phyloP scores from a whole-genome alignment of 2,329 filamentous ascomycete species.

The Claviceps citrina region DNA sequence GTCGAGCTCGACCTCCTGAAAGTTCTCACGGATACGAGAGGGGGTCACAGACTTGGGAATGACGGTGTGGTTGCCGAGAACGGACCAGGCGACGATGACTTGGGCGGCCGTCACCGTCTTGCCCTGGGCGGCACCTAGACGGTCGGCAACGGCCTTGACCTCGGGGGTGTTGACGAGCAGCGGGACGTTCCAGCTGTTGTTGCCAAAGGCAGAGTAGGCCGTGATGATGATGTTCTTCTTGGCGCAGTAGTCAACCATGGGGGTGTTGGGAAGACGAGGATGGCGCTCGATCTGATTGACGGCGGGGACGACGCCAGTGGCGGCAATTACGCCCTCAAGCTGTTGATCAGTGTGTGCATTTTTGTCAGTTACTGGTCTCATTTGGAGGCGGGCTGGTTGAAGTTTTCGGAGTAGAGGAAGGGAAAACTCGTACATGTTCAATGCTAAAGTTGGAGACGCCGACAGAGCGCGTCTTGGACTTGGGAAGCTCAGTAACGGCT shows the following conservation, averaged over 20 bases:
- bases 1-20: conserved; percentile 47
- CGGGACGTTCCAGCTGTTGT: conserved; percentile 27
- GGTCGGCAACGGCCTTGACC: conserved; percentile 40
- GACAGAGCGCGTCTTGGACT: conserved; percentile 47
- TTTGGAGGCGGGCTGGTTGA: not conserved
- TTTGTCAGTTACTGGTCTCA: not conserved
- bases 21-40: conserved; percentile 54
- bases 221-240: conserved; percentile 50
- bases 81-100: conserved; percentile 41
- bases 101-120: conserved; percentile 27
- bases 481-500: conserved; percentile 41
- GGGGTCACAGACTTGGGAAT: conserved; percentile 62
- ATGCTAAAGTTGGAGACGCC: conserved; percentile 62
- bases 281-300: conserved; percentile 58
- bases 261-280: conserved; percentile 42
- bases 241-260: conserved; percentile 43
- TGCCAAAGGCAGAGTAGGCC: conserved; percentile 45
- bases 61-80: conserved; percentile 47
- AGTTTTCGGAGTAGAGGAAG: too few relatives aligned
- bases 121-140: conserved; percentile 19
- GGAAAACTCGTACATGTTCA: conserved; percentile 23
- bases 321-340: conserved; percentile 40
- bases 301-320: conserved; percentile 40
- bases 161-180: conserved; percentile 43
- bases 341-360: conserved; percentile 3